These are phyloP conservation scores for Nakazawaea wickerhamii DNA, from an alignment of 805 yeast genomes.

Conservation along the genomic window DNA sequence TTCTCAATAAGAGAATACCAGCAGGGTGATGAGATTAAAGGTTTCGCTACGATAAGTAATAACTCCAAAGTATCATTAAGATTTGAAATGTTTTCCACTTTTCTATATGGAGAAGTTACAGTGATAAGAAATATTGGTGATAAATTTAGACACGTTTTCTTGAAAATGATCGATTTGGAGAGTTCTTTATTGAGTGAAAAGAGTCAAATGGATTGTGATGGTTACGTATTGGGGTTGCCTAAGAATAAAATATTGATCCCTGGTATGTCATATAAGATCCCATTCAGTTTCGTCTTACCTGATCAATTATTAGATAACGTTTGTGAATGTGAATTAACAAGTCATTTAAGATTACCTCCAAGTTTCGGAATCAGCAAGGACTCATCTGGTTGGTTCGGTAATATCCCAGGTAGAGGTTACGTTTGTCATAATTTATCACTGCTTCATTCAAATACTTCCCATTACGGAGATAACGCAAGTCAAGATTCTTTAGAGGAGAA, in stretches of 20 bases:
- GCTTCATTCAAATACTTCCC: constrained; percentile 7
- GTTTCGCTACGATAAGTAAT: constrained; percentile 11
- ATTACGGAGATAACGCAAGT: neutral
- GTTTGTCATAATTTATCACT: constrained; percentile 11
- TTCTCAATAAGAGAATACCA: constrained; percentile 10
- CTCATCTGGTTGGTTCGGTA: constrained; percentile 14
- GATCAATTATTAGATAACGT: constrained; percentile 9
- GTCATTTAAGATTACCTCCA: constrained; percentile 13
- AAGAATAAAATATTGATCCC: constrained; percentile 4
- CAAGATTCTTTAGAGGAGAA: neutral
- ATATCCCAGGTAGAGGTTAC: constrained; percentile 13
- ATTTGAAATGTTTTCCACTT: constrained; percentile 14
- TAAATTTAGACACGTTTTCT: constrained; percentile 11
- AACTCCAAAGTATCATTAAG: constrained; percentile 1
- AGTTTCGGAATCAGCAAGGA: constrained; percentile 14
- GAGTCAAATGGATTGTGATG: neutral
- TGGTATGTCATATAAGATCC: constrained; percentile 11
- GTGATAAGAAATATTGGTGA: constrained; percentile 13
- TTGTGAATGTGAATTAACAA: constrained; percentile 11
- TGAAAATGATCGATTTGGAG: constrained; percentile 15
- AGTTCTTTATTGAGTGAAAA: constrained; percentile 6
- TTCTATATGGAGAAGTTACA: constrained; percentile 10
- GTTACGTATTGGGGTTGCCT: constrained; percentile 9
- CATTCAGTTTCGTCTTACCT: constrained; percentile 13
- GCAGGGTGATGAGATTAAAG: constrained; percentile 12